Percentiles rank a stretch among this genome's conserved stretches.
phyloP scores from a whole-genome alignment of 208 protist species.

The Novymonas esmeraldas region DNA sequence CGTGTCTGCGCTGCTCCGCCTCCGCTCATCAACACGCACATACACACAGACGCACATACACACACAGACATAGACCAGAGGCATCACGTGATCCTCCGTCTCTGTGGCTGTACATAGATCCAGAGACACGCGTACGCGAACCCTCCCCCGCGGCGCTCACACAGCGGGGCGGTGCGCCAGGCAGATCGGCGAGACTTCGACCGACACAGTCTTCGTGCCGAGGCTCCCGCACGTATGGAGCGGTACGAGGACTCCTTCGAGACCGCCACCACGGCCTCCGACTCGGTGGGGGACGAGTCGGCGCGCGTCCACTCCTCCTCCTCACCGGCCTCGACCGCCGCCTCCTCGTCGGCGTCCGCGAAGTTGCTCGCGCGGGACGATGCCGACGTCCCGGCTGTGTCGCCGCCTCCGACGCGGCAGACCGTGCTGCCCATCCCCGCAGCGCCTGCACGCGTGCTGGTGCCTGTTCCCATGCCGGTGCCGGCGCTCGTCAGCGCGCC shows the following conservation, averaged over 20 bases:
- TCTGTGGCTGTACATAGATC: too few relatives aligned
- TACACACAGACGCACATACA: not conserved
- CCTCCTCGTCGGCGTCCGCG: too few relatives aligned
- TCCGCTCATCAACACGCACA: slow-evolving; percentile 1
- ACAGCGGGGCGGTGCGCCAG: too few relatives aligned
- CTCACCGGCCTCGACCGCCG: not conserved
- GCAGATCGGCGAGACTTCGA: too few relatives aligned
- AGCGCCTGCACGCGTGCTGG: not conserved
- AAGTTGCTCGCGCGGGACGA: not conserved
- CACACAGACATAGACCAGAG: too few relatives aligned
- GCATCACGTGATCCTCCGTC: too few relatives aligned
- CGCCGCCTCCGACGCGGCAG: not conserved
- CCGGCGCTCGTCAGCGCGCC: not conserved
- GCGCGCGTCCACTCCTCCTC: slow-evolving; percentile 1
- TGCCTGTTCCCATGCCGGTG: not conserved
- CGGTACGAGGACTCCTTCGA: slow-evolving; percentile 80
- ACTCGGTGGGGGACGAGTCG: slow-evolving; percentile 5
- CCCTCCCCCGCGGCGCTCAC: too few relatives aligned
- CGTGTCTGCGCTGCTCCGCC: not conserved
- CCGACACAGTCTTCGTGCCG: too few relatives aligned
- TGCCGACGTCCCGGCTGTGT: not conserved
- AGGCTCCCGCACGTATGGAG: too few relatives aligned
- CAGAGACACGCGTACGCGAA: too few relatives aligned
- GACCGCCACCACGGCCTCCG: slow-evolving; percentile 30
- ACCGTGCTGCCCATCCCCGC: not conserved